Evolutionary conservation across 2,329 filamentous ascomycete genomes (phyloP).

Genomic region (Cytospora mali): DNA sequence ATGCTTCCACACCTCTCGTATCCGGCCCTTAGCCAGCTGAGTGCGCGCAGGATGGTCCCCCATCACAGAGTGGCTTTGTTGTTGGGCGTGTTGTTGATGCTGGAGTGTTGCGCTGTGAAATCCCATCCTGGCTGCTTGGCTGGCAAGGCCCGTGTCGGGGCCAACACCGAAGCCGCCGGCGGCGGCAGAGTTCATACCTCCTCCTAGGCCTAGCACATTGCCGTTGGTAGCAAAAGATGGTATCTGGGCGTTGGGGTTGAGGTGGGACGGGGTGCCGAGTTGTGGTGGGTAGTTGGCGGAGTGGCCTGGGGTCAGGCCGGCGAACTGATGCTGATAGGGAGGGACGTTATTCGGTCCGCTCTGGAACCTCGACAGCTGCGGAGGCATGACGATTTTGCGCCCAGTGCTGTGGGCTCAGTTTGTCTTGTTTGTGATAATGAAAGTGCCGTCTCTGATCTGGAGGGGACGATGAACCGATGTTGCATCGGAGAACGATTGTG

Average conservation of each 20-base stretch:
- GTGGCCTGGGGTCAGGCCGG: conserved; percentile 56
- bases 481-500: conserved; percentile 26
- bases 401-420: conserved; percentile 22
- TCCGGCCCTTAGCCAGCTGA: conserved; percentile 69
- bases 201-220: conserved; percentile 60
- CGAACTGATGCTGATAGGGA: conserved; percentile 55
- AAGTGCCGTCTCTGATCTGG: conserved; percentile 27
- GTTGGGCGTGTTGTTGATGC: conserved; percentile 51
- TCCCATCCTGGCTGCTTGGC: conserved; percentile 84
- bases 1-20: conserved; percentile 94
- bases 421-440: conserved; percentile 23
- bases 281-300: conserved; percentile 50
- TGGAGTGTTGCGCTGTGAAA: conserved; percentile 72
- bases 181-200: conserved; percentile 50
- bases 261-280: conserved; percentile 71
- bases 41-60: conserved; percentile 56
- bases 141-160: conserved; percentile 73
- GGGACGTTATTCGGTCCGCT: conserved; percentile 49
- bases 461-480: conserved; percentile 16
- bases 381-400: conserved; percentile 43
- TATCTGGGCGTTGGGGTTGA: conserved; percentile 67
- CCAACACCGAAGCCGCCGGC: conserved; percentile 59
- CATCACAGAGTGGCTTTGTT: conserved; percentile 41
- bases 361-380: conserved; percentile 49
- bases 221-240: conserved; percentile 67